Evolutionary conservation across 164 flowering plant species (phyloP), one percentile per base, ranked within the genome.

Genomic region (Magnolia officinalis): DNA sequence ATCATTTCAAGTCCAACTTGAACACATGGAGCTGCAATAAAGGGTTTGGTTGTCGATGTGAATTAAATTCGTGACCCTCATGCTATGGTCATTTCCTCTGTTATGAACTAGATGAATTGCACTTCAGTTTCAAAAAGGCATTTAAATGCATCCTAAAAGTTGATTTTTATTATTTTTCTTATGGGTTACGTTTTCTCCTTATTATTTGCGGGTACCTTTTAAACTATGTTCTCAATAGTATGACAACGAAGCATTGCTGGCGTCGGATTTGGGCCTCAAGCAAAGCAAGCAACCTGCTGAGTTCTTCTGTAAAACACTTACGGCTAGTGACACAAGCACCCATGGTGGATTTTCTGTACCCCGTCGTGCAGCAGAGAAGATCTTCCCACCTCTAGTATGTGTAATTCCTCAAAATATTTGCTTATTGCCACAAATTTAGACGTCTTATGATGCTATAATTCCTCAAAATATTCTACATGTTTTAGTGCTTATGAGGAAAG

Each of bases 331-430:
- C 79, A 95, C 98, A 20, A 95, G 98, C 80, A 95, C 98, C 64
- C 98, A 95, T 80, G 98, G 98, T 80, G 98, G 98, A 80, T 95
- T 95, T 81, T 95, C 98, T 81, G 98, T 95, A 51, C 98, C 98
- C 75, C 97, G 98, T 70, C 87, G 98, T 67, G 97, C 98, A 31
- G 98, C 98, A 74, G 98, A 95, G 85, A 95, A 95, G 86, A 95
- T 93, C 37, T 95, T 95, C 79, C 97, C 98, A 1, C 90, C 94
- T 78, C 84, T 95, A 23, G 98, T 95, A 81, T 19, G 90, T 84
- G 68, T 67, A 61, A 7, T 83, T 37, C 45, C 45, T 37, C 45
- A 37, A 37, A 37, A 55, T 8, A 55, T 55, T 55, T 11, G 3
- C 61, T 55, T 55, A 11, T 37, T 37, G 45, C 6, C 61, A 11